Evolutionary conservation across 106 monocot species (phyloP), one percentile per base, ranked within the genome.

Genomic region (Dendrobium nobile): DNA sequence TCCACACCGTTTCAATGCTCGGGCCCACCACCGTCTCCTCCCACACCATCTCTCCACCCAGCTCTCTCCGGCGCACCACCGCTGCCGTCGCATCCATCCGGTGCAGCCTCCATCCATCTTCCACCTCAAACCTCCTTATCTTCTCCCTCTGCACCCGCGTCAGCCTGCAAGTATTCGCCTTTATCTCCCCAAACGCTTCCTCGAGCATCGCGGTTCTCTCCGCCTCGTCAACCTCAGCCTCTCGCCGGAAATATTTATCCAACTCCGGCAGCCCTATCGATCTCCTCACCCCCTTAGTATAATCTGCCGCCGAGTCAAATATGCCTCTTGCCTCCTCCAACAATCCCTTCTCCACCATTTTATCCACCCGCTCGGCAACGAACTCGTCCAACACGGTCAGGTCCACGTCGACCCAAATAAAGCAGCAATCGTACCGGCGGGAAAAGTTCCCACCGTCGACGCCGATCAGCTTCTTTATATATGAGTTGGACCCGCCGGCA

Each of bases 401-500:
- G 6, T 82, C 76, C 17, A 90, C 92, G 75, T 92, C 90, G 20
- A 92, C 82, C 88, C 92, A 90, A 1, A 93, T 27, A 85, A 88
- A 93, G 84, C 83, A 90, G 77, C 87, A 87, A 2, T 86, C 86
- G 84, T 85, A 89, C 59, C 59, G 77, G 17, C 73, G 28, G 26
- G 79, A 37, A 77, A 93, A 93, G 67, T 26, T 67, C 31, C 78
- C 75, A 47, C 44, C 80, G 0, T 74, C 77, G 0, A 84, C 90
- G 17, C 80, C 87, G 41, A 90, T 84, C 0, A 93, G 76, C 19
- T 79, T 87, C 75, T 88, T 85, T 11, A 93, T 79, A 85, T 84
- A 93, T 9, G 90, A 82, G 74, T 93, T 93, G 0, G 93, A 93
- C 0, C 93, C 93, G 13, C 90, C 93, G 9, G 93, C 93, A 73